phyloP scores from a whole-genome alignment of 2,329 filamentous ascomycete species.

The Zymoseptoria crescenta region DNA sequence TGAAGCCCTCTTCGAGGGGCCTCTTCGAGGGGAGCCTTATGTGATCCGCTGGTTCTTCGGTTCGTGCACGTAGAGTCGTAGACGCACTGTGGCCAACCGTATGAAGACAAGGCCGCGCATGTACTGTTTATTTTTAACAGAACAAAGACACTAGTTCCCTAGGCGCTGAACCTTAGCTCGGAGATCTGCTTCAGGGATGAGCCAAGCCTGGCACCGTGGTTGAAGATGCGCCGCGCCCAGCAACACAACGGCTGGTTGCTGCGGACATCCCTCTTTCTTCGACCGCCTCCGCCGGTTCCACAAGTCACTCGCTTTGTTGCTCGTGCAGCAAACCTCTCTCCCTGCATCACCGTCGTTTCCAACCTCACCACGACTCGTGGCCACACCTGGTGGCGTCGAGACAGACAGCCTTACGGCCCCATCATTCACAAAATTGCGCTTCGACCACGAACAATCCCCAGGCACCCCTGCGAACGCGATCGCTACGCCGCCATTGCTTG shows the following conservation, averaged over 20 bases:
- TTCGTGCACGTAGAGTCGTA: neutral
- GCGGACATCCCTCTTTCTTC: neutral
- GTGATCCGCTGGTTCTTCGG: neutral
- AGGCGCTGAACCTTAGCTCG: neutral
- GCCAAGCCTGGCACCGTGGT: too few species aligned
- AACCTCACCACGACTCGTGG: neutral
- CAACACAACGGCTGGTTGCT: neutral
- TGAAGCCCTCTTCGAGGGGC: neutral
- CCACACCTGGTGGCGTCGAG: neutral
- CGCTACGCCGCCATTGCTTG: neutral
- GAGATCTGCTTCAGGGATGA: neutral
- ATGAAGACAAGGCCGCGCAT: neutral
- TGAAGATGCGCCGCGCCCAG: too few species aligned
- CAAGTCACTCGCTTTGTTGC: neutral
- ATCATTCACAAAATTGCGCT: neutral
- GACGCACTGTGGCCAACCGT: too few species aligned
- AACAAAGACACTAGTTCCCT: neutral
- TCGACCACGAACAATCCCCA: neutral
- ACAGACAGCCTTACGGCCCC: neutral
- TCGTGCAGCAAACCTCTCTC: neutral
- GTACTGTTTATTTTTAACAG: neutral
- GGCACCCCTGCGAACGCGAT: neutral
- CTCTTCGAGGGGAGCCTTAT: too few species aligned
- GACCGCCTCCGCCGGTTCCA: neutral
- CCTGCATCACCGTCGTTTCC: neutral